A percentile compares a stretch with the other conserved stretches of the same genome.
Conservation (phyloP, 164 flowering plant species). For the Tetrastigma voinierianum region DNA sequence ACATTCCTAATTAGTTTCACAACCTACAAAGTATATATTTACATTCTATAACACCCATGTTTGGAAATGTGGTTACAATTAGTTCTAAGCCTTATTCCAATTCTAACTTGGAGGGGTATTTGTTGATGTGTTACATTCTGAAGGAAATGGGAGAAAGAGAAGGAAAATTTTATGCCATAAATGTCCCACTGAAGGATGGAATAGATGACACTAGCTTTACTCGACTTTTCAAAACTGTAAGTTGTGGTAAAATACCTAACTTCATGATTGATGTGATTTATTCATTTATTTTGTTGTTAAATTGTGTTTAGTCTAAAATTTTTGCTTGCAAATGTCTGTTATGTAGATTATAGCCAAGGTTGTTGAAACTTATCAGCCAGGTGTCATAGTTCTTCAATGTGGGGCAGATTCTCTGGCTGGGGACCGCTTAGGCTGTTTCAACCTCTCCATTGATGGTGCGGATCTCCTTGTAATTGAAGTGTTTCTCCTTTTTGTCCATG, state of each 20-base stretch:
- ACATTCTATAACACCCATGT: too few species aligned
- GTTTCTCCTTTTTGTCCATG: not conserved
- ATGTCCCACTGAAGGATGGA: slow-evolving; percentile 97
- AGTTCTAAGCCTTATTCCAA: not conserved
- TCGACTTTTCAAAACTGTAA: slow-evolving; percentile 89
- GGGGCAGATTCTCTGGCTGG: slow-evolving; percentile 99
- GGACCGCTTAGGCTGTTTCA: slow-evolving; percentile 97
- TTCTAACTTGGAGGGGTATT: too few species aligned
- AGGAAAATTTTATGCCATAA: slow-evolving; percentile 94
- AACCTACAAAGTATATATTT: too few species aligned
- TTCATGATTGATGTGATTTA: too few species aligned
- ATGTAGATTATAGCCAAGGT: slow-evolving; percentile 89
- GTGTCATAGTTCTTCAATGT: slow-evolving; percentile 94
- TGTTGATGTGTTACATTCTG: slow-evolving; percentile 26
- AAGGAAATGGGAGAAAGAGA: slow-evolving; percentile 97
- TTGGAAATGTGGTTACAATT: not conserved
- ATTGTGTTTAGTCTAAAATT: slow-evolving; percentile 6
- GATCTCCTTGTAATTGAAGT: slow-evolving; percentile 40
- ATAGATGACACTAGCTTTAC: slow-evolving; percentile 92
- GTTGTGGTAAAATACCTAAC: slow-evolving; percentile 18
- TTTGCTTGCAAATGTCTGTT: slow-evolving; percentile 7
- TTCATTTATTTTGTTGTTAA: not conserved
- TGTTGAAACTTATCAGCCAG: slow-evolving; percentile 87
- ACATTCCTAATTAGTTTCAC: too few species aligned
- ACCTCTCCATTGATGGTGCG: slow-evolving; percentile 98